These are phyloP conservation scores for Guyanaporus albipodus DNA, from an alignment of 768 basidiomycete genomes.

Conservation along the genomic window DNA sequence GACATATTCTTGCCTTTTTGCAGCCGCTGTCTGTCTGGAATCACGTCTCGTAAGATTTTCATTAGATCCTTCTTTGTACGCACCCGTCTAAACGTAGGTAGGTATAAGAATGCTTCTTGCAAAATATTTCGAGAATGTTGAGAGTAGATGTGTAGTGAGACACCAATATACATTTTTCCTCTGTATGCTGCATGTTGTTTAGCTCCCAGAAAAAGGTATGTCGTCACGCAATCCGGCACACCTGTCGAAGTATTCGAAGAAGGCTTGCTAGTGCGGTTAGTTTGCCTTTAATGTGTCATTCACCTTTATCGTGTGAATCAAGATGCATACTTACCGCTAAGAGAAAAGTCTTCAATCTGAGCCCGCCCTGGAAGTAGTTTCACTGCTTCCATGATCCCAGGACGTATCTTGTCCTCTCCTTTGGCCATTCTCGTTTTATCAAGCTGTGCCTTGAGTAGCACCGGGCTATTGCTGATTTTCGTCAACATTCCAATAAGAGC, in stretches of 20 bases:
- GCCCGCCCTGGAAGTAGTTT: conserved; percentile 56
- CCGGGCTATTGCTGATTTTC: conserved; percentile 92
- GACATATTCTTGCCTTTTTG: conserved; percentile 82
- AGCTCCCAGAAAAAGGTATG: background rate
- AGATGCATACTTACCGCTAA: conserved; percentile 62
- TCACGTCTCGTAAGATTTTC: background rate
- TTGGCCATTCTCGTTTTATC: conserved; percentile 53
- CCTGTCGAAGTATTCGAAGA: conserved; percentile 57
- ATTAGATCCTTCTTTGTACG: background rate
- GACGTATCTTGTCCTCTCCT: conserved; percentile 40
- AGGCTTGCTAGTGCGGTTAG: conserved; percentile 62
- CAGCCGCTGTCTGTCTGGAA: conserved; percentile 64
- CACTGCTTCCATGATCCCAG: conserved; percentile 56
- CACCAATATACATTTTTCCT: conserved; percentile 93
- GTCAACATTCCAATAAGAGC: conserved; percentile 76
- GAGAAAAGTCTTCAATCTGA: conserved; percentile 63
- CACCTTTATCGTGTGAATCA: background rate
- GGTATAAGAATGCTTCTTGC: conserved; percentile 70
- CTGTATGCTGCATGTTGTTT: conserved; percentile 49
- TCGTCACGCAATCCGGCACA: conserved; percentile 23
- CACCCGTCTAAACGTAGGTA: conserved; percentile 88
- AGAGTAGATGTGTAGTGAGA: conserved; percentile 97
- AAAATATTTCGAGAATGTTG: conserved; percentile 85
- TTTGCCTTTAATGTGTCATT: conserved; percentile 54
- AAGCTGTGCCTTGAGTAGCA: conserved; percentile 75